Percentiles rank a stretch among this genome's conserved stretches.
phyloP scores from a whole-genome alignment of 139 green algal genomes.

The Tetraselmis chui region DNA sequence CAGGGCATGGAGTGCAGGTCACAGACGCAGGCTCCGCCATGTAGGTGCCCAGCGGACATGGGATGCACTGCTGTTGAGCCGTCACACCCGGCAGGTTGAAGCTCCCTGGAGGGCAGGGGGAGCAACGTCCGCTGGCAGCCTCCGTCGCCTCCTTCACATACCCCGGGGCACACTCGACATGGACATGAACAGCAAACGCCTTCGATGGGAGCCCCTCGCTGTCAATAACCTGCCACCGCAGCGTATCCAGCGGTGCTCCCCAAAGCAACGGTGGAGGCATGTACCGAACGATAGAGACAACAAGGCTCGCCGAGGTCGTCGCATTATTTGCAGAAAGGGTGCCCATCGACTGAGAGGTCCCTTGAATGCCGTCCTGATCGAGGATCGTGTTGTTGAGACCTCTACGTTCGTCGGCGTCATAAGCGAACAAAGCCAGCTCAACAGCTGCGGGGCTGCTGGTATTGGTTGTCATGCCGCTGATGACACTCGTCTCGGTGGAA shows the following conservation, averaged over 20 bases:
- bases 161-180: neutral
- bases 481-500: neutral
- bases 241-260: neutral
- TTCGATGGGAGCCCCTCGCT: neutral
- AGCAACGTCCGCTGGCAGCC: neutral
- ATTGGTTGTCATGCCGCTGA: neutral
- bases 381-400: neutral
- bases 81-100: neutral
- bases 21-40: neutral
- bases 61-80: neutral
- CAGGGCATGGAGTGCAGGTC: neutral
- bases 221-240: neutral
- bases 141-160: neutral
- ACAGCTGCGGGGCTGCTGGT: neutral
- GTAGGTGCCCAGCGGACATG: neutral
- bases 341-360: too few species aligned
- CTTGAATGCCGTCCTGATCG: neutral
- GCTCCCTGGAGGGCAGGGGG: neutral
- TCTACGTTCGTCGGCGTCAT: neutral
- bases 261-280: neutral
- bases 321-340: neutral
- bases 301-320: neutral
- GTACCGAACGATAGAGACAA: neutral
- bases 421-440: neutral
- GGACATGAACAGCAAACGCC: neutral